A percentile compares a stretch with the other conserved stretches of the same genome.
phyloP scores from a whole-genome alignment of 768 basidiomycete genomes.

The Chiua virens region DNA sequence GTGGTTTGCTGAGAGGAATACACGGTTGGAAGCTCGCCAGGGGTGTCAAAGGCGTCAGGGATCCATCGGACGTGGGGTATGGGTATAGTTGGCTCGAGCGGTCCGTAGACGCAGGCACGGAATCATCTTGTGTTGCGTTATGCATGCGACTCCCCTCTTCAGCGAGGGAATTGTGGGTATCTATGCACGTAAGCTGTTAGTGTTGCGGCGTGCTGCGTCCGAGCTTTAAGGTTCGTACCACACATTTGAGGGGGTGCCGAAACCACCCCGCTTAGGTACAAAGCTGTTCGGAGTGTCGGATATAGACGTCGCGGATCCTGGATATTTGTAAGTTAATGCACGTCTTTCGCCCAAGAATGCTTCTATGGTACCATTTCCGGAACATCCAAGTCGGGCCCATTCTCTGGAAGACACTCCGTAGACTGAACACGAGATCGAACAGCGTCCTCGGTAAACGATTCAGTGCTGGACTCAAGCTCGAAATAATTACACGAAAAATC shows the following conservation, averaged over 20 bases:
- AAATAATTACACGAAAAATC: constrained; percentile 20
- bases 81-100: neutral
- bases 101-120: neutral
- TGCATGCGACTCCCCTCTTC: neutral
- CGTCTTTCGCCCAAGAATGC: neutral
- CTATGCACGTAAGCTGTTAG: neutral
- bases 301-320: neutral
- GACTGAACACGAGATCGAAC: neutral
- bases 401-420: neutral
- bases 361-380: constrained; percentile 11
- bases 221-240: neutral
- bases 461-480: constrained; percentile 17
- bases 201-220: neutral
- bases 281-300: neutral
- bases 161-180: neutral
- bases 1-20: constrained; percentile 35
- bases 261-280: neutral
- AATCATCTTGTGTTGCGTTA: neutral
- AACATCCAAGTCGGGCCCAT: neutral
- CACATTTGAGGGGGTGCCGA: neutral
- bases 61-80: neutral
- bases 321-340: constrained; percentile 10
- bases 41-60: neutral
- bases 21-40: neutral
- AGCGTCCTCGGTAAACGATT: neutral